Evolutionary conservation across 495 filamentous ascomycete species (phyloP).

Genomic region (Daldinia bambusicola): DNA sequence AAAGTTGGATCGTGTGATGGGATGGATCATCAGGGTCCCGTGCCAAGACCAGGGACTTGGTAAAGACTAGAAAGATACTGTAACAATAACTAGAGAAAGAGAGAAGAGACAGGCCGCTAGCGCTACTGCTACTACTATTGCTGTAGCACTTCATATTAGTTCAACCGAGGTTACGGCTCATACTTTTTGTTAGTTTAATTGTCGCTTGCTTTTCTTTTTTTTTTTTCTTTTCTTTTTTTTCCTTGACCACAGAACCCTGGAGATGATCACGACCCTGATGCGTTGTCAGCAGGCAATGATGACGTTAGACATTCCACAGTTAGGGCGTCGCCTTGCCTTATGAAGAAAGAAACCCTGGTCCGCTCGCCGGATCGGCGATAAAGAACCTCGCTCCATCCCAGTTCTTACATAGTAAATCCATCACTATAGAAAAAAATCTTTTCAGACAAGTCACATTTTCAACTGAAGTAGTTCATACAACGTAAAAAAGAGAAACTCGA

Average conservation of each 20-base stretch:
- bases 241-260: neutral
- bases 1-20: neutral
- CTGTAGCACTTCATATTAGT: neutral
- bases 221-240: too few relatives aligned
- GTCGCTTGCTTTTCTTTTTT: neutral
- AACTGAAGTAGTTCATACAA: constrained; percentile 1
- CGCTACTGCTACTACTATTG: too few relatives aligned
- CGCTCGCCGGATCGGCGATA: neutral
- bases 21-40: constrained; percentile 44
- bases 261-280: constrained; percentile 3
- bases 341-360: neutral
- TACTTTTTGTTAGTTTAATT: constrained; percentile 9
- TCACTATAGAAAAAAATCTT: neutral
- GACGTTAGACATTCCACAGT: neutral
- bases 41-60: constrained; percentile 39
- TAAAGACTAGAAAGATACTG: too few relatives aligned
- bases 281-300: neutral
- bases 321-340: neutral
- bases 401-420: neutral
- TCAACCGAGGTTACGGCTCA: constrained; percentile 11
- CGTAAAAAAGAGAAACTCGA: neutral
- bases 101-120: too few relatives aligned
- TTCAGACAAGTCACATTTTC: neutral
- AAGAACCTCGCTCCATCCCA: neutral
- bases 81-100: too few relatives aligned